Percentiles rank a stretch among this genome's conserved stretches.
Conservation (phyloP, 75 land plant species). For the Pseudotsuga menziesii region DNA sequence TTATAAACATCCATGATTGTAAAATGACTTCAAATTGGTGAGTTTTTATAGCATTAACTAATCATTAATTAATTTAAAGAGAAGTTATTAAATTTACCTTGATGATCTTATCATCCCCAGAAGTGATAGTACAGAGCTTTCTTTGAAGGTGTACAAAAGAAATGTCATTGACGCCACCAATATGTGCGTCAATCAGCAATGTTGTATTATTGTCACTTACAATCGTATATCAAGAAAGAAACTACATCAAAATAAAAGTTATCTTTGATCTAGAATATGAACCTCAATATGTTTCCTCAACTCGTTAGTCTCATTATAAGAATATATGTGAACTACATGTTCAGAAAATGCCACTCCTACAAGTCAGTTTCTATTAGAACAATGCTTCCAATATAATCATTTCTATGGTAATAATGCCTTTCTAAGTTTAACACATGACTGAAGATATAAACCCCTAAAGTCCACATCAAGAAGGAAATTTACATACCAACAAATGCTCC, state of each 20-base stretch:
- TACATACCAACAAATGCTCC: conserved; percentile 21
- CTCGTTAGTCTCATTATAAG: conserved; percentile 46
- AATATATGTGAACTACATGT: conserved; percentile 79
- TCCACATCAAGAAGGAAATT: no score
- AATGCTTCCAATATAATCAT: no score
- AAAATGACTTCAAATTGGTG: background rate
- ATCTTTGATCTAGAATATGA: background rate
- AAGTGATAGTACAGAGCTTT: conserved; percentile 57
- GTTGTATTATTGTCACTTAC: background rate
- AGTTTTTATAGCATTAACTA: no score
- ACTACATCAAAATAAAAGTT: background rate
- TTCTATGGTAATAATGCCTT: no score
- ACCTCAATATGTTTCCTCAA: conserved; percentile 68
- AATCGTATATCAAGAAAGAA: background rate
- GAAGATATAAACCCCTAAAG: no score
- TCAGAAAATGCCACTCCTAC: conserved; percentile 89
- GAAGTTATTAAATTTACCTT: conserved; percentile 30
- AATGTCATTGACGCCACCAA: conserved; percentile 74
- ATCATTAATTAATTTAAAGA: background rate
- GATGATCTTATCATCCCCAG: conserved; percentile 81
- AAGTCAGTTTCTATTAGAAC: background rate
- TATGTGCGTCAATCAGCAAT: conserved; percentile 69
- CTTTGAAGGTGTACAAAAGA: conserved; percentile 66
- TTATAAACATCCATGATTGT: background rate
- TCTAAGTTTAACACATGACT: no score